A percentile compares a stretch with the other conserved stretches of the same genome.
These are phyloP conservation scores for Entoloma clypeatum DNA, from an alignment of 1,284 basidiomycete species.

Conservation along the genomic window DNA sequence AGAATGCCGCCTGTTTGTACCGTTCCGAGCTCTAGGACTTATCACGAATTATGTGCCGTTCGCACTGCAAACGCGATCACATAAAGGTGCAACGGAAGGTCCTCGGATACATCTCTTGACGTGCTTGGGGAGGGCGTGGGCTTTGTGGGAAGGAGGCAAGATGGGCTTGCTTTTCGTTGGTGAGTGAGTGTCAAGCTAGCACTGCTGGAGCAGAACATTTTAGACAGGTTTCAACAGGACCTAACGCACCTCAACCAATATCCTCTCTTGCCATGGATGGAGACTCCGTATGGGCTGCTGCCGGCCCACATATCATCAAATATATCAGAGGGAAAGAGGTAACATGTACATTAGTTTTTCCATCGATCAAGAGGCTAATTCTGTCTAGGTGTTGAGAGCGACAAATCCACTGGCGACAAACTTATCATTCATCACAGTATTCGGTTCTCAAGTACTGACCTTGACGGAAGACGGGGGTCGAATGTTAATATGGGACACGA, in stretches of 20 bases:
- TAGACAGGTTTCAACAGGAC: slow-evolving; percentile 47
- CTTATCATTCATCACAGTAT: slow-evolving; percentile 66
- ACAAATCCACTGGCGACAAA: slow-evolving; percentile 61
- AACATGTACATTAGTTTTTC: slow-evolving; percentile 16
- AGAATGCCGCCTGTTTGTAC: slow-evolving; percentile 76
- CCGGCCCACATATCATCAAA: slow-evolving; percentile 70
- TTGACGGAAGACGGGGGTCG: slow-evolving; percentile 79
- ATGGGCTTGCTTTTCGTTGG: slow-evolving; percentile 94
- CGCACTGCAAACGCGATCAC: slow-evolving; percentile 80
- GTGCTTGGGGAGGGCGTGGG: slow-evolving; percentile 89
- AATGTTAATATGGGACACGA: slow-evolving; percentile 79
- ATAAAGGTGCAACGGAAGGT: slow-evolving; percentile 83
- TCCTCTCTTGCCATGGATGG: slow-evolving; percentile 79
- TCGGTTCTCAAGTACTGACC: slow-evolving; percentile 78
- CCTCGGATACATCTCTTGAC: slow-evolving; percentile 84
- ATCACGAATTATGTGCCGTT: slow-evolving; percentile 93
- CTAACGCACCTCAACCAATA: slow-evolving; percentile 74
- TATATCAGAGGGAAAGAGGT: slow-evolving; percentile 90
- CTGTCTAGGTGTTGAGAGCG: slow-evolving; percentile 44
- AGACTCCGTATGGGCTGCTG: slow-evolving; percentile 81
- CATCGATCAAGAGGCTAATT: slow-evolving; percentile 11
- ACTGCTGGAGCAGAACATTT: slow-evolving; percentile 6
- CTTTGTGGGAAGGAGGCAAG: slow-evolving; percentile 93
- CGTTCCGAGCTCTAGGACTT: slow-evolving; percentile 92
- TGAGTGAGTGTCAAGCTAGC: slow-evolving; percentile 42